A percentile compares a stretch with the other conserved stretches of the same genome.
phyloP scores from a whole-genome alignment of 805 yeast genomes.

The Yamadazyma endophytica region DNA sequence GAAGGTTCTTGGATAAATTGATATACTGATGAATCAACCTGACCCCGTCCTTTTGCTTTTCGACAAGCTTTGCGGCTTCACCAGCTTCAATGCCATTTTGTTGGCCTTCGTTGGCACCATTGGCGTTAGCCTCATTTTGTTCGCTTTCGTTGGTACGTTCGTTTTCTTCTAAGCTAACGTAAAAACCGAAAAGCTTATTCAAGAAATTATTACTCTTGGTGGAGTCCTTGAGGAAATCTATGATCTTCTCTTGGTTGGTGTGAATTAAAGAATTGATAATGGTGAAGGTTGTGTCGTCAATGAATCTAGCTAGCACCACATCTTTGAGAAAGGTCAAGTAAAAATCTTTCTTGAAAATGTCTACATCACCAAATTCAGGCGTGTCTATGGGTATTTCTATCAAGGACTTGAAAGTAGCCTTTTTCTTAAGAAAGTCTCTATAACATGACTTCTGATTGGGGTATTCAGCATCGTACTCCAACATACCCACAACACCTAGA shows the following conservation, averaged over 20 bases:
- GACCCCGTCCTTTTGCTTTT: constrained; percentile 63
- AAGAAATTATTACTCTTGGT: constrained; percentile 42
- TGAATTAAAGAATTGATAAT: constrained; percentile 65
- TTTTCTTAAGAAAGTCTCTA: constrained; percentile 57
- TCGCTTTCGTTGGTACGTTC: background rate
- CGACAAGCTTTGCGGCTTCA: no score
- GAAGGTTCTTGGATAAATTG: constrained; percentile 65
- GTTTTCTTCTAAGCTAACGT: constrained; percentile 16
- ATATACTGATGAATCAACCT: constrained; percentile 77
- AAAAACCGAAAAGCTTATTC: constrained; percentile 55
- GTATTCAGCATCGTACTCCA: constrained; percentile 86
- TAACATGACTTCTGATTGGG: constrained; percentile 79
- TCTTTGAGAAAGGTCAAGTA: constrained; percentile 79
- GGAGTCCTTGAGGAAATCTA: constrained; percentile 52
- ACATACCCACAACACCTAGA: constrained; percentile 64
- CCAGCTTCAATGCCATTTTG: constrained; percentile 2
- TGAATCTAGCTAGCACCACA: constrained; percentile 73
- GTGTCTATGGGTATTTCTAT: constrained; percentile 53
- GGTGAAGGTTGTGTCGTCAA: constrained; percentile 77
- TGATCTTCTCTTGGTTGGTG: constrained; percentile 62
- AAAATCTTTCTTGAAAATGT: constrained; percentile 68
- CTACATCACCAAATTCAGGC: constrained; percentile 27
- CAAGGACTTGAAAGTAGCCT: constrained; percentile 65
- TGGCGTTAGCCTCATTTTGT: no score
- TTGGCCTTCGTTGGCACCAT: no score